Evolutionary conservation across 306 rosid genomes (phyloP).

Genomic region (Dalbergia cultrata): DNA sequence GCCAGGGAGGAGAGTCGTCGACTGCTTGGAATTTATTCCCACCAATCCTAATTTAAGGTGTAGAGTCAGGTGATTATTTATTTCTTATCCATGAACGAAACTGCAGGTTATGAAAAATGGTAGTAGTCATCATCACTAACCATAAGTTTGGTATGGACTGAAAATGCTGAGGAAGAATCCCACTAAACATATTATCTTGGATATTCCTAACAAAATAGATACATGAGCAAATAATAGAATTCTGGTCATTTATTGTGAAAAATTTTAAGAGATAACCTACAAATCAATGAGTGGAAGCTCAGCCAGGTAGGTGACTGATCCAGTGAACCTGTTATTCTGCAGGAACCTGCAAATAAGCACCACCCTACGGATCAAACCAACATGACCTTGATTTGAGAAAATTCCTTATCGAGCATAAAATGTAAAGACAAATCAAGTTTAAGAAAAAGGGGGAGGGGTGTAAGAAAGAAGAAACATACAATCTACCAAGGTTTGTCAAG

Average conservation of each 20-base stretch:
- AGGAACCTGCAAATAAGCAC: slow-evolving; percentile 66
- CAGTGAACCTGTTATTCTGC: slow-evolving; percentile 83
- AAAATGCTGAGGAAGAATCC: slow-evolving; percentile 83
- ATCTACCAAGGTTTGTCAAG: slow-evolving; percentile 64
- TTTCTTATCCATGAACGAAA: slow-evolving; percentile 17
- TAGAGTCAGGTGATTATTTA: slow-evolving; percentile 18
- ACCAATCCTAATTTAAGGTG: slow-evolving; percentile 68
- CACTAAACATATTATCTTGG: slow-evolving; percentile 85
- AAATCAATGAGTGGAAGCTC: slow-evolving; percentile 83
- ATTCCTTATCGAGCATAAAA: neutral
- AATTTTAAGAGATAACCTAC: slow-evolving; percentile 54
- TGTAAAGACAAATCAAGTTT: slow-evolving; percentile 21
- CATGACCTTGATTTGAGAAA: slow-evolving; percentile 8
- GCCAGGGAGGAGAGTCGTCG: slow-evolving; percentile 83
- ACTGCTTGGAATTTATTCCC: slow-evolving; percentile 71
- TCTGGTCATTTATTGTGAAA: slow-evolving; percentile 1
- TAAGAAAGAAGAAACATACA: slow-evolving; percentile 62
- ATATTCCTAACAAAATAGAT: slow-evolving; percentile 69
- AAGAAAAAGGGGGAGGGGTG: slow-evolving; percentile 6
- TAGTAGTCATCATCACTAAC: slow-evolving; percentile 50
- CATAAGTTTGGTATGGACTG: slow-evolving; percentile 85
- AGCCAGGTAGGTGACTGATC: slow-evolving; percentile 86
- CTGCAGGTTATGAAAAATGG: slow-evolving; percentile 22
- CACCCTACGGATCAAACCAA: slow-evolving; percentile 35
- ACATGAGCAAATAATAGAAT: slow-evolving; percentile 36